Conservation (phyloP, 495 filamentous ascomycete genomes). For the Xylaria bambusicola region DNA sequence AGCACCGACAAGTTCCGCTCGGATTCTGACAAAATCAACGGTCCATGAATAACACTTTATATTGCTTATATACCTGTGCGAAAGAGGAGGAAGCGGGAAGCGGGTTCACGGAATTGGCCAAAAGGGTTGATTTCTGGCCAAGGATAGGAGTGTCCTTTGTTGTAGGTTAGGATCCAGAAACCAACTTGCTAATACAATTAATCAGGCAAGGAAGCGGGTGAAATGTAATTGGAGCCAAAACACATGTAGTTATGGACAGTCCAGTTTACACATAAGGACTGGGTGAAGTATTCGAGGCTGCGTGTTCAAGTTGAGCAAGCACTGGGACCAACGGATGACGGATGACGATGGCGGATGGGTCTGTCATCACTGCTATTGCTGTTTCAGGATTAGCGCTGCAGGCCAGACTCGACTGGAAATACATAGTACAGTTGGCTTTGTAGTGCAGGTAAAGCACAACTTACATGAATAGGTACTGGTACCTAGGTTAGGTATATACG, state of each 20-base stretch:
- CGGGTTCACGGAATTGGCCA: background rate
- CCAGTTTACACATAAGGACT: too few species aligned
- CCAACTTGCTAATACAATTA: too few species aligned
- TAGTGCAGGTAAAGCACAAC: too few species aligned
- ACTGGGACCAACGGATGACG: slow-evolving; percentile 2
- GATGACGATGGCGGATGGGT: slow-evolving; percentile 14
- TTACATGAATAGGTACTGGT: too few species aligned
- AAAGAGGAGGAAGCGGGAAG: background rate
- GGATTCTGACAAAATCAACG: background rate
- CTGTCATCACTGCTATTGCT: too few species aligned
- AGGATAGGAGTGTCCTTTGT: too few species aligned
- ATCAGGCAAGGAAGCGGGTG: background rate
- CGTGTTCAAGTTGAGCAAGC: slow-evolving; percentile 11
- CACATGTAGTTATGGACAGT: too few species aligned
- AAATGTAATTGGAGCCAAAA: background rate
- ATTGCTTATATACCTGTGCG: background rate
- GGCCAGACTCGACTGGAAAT: too few species aligned
- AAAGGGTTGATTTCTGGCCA: too few species aligned
- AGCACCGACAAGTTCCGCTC: background rate
- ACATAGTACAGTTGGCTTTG: too few species aligned
- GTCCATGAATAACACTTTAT: background rate
- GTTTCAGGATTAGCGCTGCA: slow-evolving; percentile 6
- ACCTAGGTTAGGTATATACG: too few species aligned
- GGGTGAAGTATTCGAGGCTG: background rate
- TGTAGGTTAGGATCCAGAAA: too few species aligned